Base-by-base conservation (phyloP, 2,329 filamentous ascomycete species). In the Huntiella bhutanensis region DNA sequence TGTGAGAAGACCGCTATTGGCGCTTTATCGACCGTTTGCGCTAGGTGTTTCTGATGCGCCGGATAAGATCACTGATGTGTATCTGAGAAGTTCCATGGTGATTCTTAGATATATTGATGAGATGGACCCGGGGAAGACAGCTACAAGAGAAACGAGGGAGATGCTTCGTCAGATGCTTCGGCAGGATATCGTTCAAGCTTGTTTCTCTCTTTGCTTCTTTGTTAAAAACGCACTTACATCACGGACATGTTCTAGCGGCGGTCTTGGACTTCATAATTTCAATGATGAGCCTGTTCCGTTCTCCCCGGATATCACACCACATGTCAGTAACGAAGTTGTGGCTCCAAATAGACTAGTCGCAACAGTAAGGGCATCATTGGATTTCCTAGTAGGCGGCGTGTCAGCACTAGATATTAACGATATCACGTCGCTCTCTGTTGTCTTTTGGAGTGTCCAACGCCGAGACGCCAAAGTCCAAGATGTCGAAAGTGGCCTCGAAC, bases 51-150 rank as follows among this genome's bases (percentile, higher is more conserved):
- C 62, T 4, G 67, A 69, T 45, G 66, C 64, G 2, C 70, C 69
- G 8, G 59, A 62, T 4, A 68, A 71, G 48, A 71, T 74, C 33
- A 62, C 67, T 41, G 64, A 67, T 19, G 61, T 65, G 4, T 74
- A 73, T 50, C 56, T 75, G 33, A 63, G 67, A 43, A 73, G 69
- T 0, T 72, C 67, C 2, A 71, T 73, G 63, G 63, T 68, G 12
- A 64, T 74, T n/a, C 58, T 73, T 41, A 68, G 65, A 11, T 73
- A 71, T 48, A 58, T 73, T 39, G 69, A 73, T 50, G 69, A 73
- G 50, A 56, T 73, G 4, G 69, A 73, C 49, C 65, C 68, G 0
- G 55, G 59, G 17, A 59, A 64, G 4, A 59, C 65, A 2, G 63
- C 66, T 41, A 73, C 67, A 44, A 57, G 62, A 36, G 64, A 67